phyloP scores from a whole-genome alignment of 768 basidiomycete genomes.

The Sporobolomyces pararoseus region DNA sequence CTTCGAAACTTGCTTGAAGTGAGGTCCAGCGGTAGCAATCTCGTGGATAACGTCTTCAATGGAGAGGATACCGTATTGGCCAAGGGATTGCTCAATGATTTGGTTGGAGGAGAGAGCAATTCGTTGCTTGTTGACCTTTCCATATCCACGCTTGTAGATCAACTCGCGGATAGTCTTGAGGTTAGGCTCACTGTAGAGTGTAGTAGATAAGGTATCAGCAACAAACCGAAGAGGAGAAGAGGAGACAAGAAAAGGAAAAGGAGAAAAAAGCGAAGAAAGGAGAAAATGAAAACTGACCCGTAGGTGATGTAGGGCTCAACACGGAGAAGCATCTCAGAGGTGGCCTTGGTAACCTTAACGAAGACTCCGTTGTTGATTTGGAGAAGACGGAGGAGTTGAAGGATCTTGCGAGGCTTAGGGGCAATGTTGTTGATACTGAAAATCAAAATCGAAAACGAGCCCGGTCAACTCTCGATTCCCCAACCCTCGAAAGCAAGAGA shows the following conservation, averaged over 20 bases:
- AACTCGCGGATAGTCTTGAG: slow-evolving; percentile 93
- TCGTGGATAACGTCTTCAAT: slow-evolving; percentile 97
- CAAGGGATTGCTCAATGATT: slow-evolving; percentile 83
- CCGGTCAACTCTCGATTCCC: background rate
- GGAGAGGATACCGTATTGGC: slow-evolving; percentile 91
- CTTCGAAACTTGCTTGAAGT: slow-evolving; percentile 85
- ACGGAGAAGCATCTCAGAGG: slow-evolving; percentile 94
- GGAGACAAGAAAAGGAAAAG: background rate
- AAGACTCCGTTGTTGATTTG: slow-evolving; percentile 99
- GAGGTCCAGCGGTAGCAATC: slow-evolving; percentile 88
- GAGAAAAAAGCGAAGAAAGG: background rate
- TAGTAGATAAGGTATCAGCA: background rate
- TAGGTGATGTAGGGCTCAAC: slow-evolving; percentile 97
- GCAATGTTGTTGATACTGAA: slow-evolving; percentile 98
- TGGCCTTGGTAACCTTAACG: slow-evolving; percentile 92
- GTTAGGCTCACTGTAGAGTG: slow-evolving; percentile 72
- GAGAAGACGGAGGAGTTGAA: slow-evolving; percentile 94
- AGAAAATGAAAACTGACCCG: slow-evolving; percentile 61
- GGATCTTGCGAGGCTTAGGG: slow-evolving; percentile 97
- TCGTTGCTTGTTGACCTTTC: slow-evolving; percentile 96
- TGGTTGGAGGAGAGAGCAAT: slow-evolving; percentile 91
- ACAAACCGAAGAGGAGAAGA: slow-evolving; percentile 2
- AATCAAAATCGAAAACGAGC: background rate
- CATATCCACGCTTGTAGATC: slow-evolving; percentile 99
- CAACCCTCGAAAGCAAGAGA: slow-evolving; percentile 28